phyloP scores from a whole-genome alignment of 164 flowering plant genomes.

The Vitis vinifera region DNA sequence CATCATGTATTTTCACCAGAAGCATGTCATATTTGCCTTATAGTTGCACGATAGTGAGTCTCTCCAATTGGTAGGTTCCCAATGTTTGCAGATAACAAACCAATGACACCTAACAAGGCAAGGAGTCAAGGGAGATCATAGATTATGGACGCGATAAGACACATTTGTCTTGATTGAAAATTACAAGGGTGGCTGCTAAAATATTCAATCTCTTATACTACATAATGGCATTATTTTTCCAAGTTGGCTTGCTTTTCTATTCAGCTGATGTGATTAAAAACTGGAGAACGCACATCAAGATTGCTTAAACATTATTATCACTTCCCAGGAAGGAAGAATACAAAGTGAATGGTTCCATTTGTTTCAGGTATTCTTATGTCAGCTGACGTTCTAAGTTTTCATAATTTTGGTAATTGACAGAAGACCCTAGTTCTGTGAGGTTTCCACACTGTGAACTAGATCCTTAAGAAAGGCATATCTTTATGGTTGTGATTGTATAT shows the following conservation, averaged over 20 bases:
- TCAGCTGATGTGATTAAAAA: constrained; percentile 21
- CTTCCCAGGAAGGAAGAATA: constrained; percentile 1
- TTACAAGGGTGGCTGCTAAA: neutral
- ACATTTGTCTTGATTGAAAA: constrained; percentile 11
- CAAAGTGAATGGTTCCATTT: constrained; percentile 3
- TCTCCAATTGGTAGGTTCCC: too few species aligned
- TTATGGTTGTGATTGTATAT: neutral
- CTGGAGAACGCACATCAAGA: neutral
- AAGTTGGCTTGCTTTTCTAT: constrained; percentile 6
- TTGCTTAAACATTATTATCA: constrained; percentile 21
- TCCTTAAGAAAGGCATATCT: neutral
- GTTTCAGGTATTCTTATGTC: constrained; percentile 5
- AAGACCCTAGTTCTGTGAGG: neutral
- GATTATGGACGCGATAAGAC: neutral
- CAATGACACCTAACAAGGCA: too few species aligned
- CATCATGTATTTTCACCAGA: neutral
- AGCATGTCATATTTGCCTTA: neutral
- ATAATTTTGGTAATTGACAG: too few species aligned
- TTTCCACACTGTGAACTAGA: neutral
- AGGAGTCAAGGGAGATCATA: too few species aligned
- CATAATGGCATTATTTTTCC: constrained; percentile 4
- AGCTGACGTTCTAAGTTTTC: neutral
- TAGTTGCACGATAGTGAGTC: neutral
- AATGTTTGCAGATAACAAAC: too few species aligned
- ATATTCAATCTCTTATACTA: constrained; percentile 11